A percentile compares a stretch with the other conserved stretches of the same genome.
Evolutionary conservation across 1,284 basidiomycete genomes (phyloP).

Genomic region (Cutaneotrichosporon sp.): DNA sequence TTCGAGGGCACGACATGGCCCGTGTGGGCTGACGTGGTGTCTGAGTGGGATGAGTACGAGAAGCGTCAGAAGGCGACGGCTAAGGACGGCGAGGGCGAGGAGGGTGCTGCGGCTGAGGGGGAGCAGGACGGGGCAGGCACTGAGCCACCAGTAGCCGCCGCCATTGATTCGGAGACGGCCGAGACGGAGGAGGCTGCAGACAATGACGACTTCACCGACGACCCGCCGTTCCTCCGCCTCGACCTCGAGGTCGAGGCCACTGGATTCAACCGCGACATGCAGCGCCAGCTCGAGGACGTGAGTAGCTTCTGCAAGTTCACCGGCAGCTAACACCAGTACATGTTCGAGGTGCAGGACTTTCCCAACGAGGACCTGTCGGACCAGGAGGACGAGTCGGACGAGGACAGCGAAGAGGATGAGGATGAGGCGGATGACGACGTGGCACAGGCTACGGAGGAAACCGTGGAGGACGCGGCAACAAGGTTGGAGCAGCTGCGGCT

Average conservation of each 20-base stretch:
- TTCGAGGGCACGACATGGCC: constrained; percentile 91
- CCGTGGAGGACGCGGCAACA: constrained; percentile 35
- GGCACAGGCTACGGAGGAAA: constrained; percentile 48
- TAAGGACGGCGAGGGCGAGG: constrained; percentile 10
- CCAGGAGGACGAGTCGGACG: constrained; percentile 51
- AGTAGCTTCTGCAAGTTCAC: constrained; percentile 31
- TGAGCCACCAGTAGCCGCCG: not conserved
- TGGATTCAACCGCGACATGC: constrained; percentile 82
- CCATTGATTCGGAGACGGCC: not conserved
- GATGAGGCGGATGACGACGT: constrained; percentile 49
- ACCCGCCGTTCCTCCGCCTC: constrained; percentile 61
- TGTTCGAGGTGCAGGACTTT: constrained; percentile 55
- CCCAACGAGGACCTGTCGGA: constrained; percentile 37
- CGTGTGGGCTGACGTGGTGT: constrained; percentile 68
- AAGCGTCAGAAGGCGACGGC: constrained; percentile 19
- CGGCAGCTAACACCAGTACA: constrained; percentile 54
- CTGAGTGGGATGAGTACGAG: constrained; percentile 29
- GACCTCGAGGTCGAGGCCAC: constrained; percentile 90
- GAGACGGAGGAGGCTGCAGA: not conserved
- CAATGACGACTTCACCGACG: not conserved
- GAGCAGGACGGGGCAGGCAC: constrained; percentile 23
- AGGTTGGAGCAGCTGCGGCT: constrained; percentile 43
- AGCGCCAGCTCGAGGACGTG: constrained; percentile 80
- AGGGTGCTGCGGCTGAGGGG: constrained; percentile 27
- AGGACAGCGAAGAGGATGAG: constrained; percentile 41